These are phyloP conservation scores for Astrothelium macrocarpum DNA, from an alignment of 495 filamentous ascomycete genomes.

Conservation along the genomic window DNA sequence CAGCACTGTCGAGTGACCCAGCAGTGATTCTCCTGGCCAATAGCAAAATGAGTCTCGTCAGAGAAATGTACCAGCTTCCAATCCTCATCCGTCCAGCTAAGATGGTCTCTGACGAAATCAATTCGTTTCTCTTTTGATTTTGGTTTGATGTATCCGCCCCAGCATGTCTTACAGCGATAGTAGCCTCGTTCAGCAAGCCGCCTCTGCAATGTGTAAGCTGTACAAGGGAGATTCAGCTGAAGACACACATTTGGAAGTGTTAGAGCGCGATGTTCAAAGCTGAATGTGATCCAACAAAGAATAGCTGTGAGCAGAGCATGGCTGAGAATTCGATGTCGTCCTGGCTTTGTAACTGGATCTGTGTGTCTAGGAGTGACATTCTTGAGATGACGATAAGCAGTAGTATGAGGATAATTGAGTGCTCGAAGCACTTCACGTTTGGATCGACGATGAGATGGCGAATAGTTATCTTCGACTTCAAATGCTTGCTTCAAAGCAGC, in stretches of 20 bases:
- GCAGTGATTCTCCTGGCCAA: background rate
- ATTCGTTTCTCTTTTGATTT: background rate
- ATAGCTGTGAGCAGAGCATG: background rate
- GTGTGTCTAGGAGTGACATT: background rate
- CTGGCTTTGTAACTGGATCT: background rate
- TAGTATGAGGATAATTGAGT: background rate
- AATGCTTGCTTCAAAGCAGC: background rate
- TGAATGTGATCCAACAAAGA: background rate
- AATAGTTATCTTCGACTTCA: background rate
- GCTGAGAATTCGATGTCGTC: background rate
- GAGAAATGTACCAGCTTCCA: conserved; percentile 2
- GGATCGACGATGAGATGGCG: background rate
- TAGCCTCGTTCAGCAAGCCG: background rate
- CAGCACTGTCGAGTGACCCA: background rate
- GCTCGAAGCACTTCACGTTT: background rate
- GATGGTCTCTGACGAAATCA: background rate
- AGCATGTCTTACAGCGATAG: background rate
- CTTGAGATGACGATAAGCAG: background rate
- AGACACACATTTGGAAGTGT: background rate
- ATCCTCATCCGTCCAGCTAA: background rate
- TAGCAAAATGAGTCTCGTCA: conserved; percentile 1
- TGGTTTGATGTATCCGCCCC: background rate
- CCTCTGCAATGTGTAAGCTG: background rate
- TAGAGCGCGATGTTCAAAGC: background rate
- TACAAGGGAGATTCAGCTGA: background rate